Evolutionary conservation across 371 early-diverging fungal genomes (phyloP), one percentile per base, ranked within the genome.

Genomic region (Amoeboaphelidium protococcarum): DNA sequence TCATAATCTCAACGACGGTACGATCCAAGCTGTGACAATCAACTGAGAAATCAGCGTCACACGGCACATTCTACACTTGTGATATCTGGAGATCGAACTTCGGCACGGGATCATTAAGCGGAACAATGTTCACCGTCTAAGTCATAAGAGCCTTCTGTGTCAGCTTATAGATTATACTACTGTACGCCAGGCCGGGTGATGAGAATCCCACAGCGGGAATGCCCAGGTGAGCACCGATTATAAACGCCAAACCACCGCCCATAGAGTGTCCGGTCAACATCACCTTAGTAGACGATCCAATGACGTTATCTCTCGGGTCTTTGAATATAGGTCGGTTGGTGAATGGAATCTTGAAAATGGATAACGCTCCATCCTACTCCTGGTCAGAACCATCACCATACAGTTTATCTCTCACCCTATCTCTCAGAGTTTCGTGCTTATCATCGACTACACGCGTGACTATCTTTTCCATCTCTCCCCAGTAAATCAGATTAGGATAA

Each of bases 251-350:
- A 13, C 61, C 60, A 3, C 63, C 67, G n/a, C 67, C 67, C 1
- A 67, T 41, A 2, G 63, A 63, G 49, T 67, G 67, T 1, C 67
- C 67, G 20, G 62, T 62, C 19, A 64, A 45, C 23, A 57, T 25
- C 37, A 64, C 48, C 1, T 16, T 42, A 10, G 23, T n/a, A 50
- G 42, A 13, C 54, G 53, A 13, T 42, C 27, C 0, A 23, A 22
- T 1, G 46, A 37, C 19, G 1, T 10, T 13, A 21, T 41, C 23
- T 10, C 10, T 41, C 23, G 4, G 6, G 6, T 41, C 21, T 21
- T 41, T 41, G 3, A 41, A 2, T 2, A 41, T 21, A 41, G 19
- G 21, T 10, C 19, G 10, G 3, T n/a, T 21, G 12, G 6, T 20
- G 13, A 41, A 20, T 3, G 21, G 21, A 1, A 1, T 1, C 1